These are phyloP conservation scores for Articulospora tetracladia DNA, from an alignment of 495 filamentous ascomycete genomes.

Conservation along the genomic window DNA sequence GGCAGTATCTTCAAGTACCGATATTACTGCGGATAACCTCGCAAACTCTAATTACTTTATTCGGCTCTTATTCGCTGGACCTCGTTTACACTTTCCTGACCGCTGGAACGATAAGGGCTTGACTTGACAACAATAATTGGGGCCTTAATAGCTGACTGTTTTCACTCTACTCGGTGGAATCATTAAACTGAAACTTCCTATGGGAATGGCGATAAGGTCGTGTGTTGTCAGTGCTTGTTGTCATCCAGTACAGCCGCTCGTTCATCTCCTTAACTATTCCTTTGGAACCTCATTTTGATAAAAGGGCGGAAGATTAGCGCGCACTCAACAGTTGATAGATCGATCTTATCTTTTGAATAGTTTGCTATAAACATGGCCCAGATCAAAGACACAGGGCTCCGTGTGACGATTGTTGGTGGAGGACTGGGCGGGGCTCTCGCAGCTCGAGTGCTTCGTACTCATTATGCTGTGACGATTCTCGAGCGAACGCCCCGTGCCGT, in stretches of 20 bases:
- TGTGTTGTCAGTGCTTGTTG: too few relatives aligned
- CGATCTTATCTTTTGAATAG: too few relatives aligned
- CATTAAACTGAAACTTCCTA: too few relatives aligned
- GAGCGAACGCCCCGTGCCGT: conserved; percentile 26
- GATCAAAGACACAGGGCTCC: conserved; percentile 1
- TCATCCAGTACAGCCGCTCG: too few relatives aligned
- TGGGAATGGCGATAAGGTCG: too few relatives aligned
- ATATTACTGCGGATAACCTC: not conserved
- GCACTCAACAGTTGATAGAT: too few relatives aligned
- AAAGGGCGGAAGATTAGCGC: too few relatives aligned
- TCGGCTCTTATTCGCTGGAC: not conserved
- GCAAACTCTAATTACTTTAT: not conserved
- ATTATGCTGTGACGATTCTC: conserved; percentile 27
- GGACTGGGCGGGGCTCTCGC: conserved; percentile 27
- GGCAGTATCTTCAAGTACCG: not conserved
- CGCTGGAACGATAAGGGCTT: not conserved
- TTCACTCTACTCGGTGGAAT: too few relatives aligned
- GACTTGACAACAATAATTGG: not conserved
- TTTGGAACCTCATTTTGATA: too few relatives aligned
- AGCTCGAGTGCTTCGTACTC: conserved; percentile 26
- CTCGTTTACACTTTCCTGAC: not conserved
- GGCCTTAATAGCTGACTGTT: too few relatives aligned
- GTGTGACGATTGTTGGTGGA: conserved; percentile 25
- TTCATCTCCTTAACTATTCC: too few relatives aligned
- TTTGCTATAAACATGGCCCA: not conserved